phyloP scores from a whole-genome alignment of 2,329 filamentous ascomycete species.

The Epichloe sp. region DNA sequence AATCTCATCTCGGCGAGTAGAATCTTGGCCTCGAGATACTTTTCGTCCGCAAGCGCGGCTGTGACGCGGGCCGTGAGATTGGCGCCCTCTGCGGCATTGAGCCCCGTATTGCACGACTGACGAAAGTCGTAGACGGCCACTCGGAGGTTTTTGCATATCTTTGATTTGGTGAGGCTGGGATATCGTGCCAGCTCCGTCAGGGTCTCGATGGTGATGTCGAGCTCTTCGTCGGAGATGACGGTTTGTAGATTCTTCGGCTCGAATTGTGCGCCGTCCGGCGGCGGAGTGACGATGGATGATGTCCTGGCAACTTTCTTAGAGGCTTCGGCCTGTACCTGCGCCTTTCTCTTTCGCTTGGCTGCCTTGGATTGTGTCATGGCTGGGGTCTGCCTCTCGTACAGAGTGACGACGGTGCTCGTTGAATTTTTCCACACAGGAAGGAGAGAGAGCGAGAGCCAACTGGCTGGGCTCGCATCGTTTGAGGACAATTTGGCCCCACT shows the following conservation, averaged over 20 bases:
- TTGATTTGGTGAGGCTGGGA: conserved; percentile 52
- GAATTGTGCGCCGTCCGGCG: conserved; percentile 20
- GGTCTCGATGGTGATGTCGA: conserved; percentile 55
- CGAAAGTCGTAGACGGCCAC: conserved; percentile 57
- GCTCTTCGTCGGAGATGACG: conserved; percentile 48
- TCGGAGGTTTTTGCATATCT: conserved; percentile 52
- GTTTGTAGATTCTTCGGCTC: conserved; percentile 39
- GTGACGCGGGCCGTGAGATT: conserved; percentile 56
- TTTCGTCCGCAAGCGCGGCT: conserved; percentile 50
- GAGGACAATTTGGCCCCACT: too few species aligned
- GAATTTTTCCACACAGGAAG: not conserved
- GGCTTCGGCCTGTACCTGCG: conserved; percentile 18
- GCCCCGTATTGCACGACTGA: conserved; percentile 53
- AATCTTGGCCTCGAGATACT: conserved; percentile 51
- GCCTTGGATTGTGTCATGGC: conserved; percentile 23
- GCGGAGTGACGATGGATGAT: conserved; percentile 17
- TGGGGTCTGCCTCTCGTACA: not conserved
- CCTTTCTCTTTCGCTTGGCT: conserved; percentile 32
- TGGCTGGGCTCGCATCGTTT: too few species aligned
- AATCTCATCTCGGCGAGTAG: conserved; percentile 59
- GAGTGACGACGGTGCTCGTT: not conserved
- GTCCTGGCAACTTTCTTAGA: conserved; percentile 28
- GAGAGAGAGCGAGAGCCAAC: too few species aligned
- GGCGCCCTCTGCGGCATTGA: conserved; percentile 43
- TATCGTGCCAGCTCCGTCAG: conserved; percentile 44